phyloP scores from a whole-genome alignment of 1,284 basidiomycete genomes.

The Heterobasidion parviporum region DNA sequence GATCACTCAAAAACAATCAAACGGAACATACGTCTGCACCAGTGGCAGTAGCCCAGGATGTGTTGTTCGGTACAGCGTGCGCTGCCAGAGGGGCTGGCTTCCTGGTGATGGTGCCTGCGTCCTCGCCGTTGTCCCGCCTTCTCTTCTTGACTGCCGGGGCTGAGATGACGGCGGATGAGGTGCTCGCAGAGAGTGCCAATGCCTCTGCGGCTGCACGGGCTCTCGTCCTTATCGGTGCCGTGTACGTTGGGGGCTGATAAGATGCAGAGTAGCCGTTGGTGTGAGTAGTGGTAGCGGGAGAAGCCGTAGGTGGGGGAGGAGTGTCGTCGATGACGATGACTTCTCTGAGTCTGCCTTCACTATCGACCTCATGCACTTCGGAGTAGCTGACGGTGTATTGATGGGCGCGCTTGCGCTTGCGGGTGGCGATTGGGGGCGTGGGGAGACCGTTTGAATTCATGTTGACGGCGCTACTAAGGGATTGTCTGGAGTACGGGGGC shows the following conservation, averaged over 20 bases:
- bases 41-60: neutral
- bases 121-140: conserved; percentile 63
- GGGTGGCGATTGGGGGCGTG: conserved; percentile 56
- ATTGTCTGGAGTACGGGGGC: conserved; percentile 43
- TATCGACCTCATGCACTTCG: conserved; percentile 77
- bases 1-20: neutral
- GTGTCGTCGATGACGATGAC: conserved; percentile 87
- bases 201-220: conserved; percentile 78
- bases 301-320: conserved; percentile 68
- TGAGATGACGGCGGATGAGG: conserved; percentile 44
- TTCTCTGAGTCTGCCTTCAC: conserved; percentile 63
- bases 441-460: conserved; percentile 28
- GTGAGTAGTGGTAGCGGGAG: conserved; percentile 56
- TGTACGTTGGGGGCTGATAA: conserved; percentile 68
- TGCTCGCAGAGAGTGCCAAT: conserved; percentile 57
- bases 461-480: conserved; percentile 17
- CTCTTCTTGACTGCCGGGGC: conserved; percentile 69
- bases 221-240: conserved; percentile 68
- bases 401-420: conserved; percentile 76
- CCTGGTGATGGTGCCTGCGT: conserved; percentile 55
- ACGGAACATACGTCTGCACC: neutral
- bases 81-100: conserved; percentile 41
- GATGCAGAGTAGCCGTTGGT: conserved; percentile 65
- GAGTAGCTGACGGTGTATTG: conserved; percentile 76
- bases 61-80: conserved; percentile 7